Evolutionary conservation across 805 yeast genomes (phyloP), one percentile per base, ranked within the genome.

Genomic region (Teunomyces lycoperdinae): DNA sequence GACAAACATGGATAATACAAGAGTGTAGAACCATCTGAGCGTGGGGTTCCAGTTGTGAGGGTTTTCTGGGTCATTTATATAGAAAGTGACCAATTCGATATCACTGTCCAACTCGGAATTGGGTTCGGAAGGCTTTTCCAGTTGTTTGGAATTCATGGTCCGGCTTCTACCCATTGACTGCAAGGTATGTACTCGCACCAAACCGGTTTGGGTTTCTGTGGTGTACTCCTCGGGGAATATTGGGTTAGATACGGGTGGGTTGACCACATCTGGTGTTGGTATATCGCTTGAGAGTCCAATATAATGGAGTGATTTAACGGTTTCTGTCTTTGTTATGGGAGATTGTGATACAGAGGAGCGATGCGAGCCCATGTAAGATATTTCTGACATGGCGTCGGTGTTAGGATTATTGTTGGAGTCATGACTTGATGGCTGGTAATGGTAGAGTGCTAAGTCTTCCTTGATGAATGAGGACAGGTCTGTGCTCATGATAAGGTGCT

Each of bases 151-250:
- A 16, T 58, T 44, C 30, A 54, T 45, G 10, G 65, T 48, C 45
- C 55, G 57, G 11, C 50, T 54, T 63, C 94, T 78, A 31, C 96
- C 94, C 30, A 88, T 52, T 7, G 77, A 73, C 41, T 78, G 85
- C 55, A 89, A 71, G 1, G 96, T 85, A 38, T 81, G 71, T 1
- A 84, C 87, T 1, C 92, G 94, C 10, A 90, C 97, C 46, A 90
- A 73, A 53, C 97, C 97, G 5, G 96, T 88, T 45, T 78, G 77
- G 0, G 97, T 90, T 71, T 90, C 97, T 65, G 90, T 54, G 5
- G 90, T 86, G 64, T 88, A 90, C 63, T 90, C 96, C 72, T 90
- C 97, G 7, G 97, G 97, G 75, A 90, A 90, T 31, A 89, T 84
- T 11, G 92, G 87, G 52, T 78, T 77, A 50, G 74, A 77, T 20